phyloP scores from a whole-genome alignment of 164 flowering plant genomes.

The Euptelea pleiosperma region DNA sequence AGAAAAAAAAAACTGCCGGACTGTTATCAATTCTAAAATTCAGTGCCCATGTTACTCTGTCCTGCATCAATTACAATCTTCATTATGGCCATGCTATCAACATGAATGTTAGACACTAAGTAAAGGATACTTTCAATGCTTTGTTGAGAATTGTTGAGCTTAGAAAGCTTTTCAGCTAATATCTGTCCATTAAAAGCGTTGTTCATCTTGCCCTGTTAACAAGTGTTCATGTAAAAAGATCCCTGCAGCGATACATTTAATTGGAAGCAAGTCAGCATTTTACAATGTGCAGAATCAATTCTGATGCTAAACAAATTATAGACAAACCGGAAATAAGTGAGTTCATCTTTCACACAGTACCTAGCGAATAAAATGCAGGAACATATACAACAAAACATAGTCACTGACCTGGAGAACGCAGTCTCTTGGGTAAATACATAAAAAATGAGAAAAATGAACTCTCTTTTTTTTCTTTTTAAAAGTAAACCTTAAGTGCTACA shows the following conservation, averaged over 20 bases:
- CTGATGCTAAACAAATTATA: background rate
- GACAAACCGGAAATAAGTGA: background rate
- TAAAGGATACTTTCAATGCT: slow-evolving; percentile 63
- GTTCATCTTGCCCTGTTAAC: slow-evolving; percentile 36
- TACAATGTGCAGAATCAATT: background rate
- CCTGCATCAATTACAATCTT: too few species aligned
- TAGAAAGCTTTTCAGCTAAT: slow-evolving; percentile 53
- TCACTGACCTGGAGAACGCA: too few species aligned
- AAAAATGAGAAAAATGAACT: too few species aligned
- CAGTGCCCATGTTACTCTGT: too few species aligned
- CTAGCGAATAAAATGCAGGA: too few species aligned
- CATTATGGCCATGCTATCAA: background rate
- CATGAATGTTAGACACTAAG: background rate
- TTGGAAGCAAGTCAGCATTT: background rate
- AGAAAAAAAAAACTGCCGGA: too few species aligned
- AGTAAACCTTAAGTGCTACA: too few species aligned
- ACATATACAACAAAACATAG: too few species aligned
- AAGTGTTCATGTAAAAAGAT: slow-evolving; percentile 1
- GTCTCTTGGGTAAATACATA: too few species aligned
- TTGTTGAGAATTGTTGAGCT: slow-evolving; percentile 64
- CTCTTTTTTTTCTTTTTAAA: too few species aligned
- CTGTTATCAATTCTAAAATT: too few species aligned
- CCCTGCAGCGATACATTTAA: slow-evolving; percentile 4
- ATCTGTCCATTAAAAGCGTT: slow-evolving; percentile 41
- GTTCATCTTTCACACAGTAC: background rate